Base-by-base conservation (phyloP, 2,329 filamentous ascomycete species). In the Clathrospora elynae region DNA sequence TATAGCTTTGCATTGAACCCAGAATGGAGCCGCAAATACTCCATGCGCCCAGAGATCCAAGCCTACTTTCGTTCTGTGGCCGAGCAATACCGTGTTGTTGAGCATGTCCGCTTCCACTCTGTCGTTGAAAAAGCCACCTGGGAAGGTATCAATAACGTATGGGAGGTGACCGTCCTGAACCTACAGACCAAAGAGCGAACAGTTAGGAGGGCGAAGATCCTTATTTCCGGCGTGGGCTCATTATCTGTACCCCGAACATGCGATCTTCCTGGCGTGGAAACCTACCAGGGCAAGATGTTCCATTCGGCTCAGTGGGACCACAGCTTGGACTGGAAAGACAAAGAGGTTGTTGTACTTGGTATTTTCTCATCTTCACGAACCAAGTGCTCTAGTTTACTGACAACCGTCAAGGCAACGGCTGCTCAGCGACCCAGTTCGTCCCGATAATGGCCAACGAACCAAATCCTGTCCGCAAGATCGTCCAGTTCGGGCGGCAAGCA, bases 1-100 rank as follows among this genome's bases (percentile, higher is more conserved):
- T 84, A 82, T 57, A 78, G 79, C 5, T 84, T 80, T 73, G 74
- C 77, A 30, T 76, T 78, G 4, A 85, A 84, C 56, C 77, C 75
- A 5, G 73, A 75, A 25, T 86, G 83, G 82, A 74, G 75, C 12
- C 75, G 77, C 41, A 81, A 84, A 58, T 84, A 80, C 56, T 73
- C 79, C 0, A 67, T 74, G 0, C 77, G 77, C 1, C 67, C 68
- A 1, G 82, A 85, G 57, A 84, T 85, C 28, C 71, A 75, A 26
- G 65, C 68, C 2, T 85, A 85, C 46, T 72, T 84, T 17, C 66
- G 73, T 11, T 49, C 35, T 1, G 62, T 69, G 9, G 62, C 59
- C 2, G 58, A 68, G 26, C 48, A 55, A 18, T 67, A 66, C 35
- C 41, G 46, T 6, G 62, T 72, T 4, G 60, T 73, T 22, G 68